Evolutionary conservation across 2,329 filamentous ascomycete species (phyloP), one percentile per base, ranked within the genome.

Genomic region (Ceratocystis colombiana): DNA sequence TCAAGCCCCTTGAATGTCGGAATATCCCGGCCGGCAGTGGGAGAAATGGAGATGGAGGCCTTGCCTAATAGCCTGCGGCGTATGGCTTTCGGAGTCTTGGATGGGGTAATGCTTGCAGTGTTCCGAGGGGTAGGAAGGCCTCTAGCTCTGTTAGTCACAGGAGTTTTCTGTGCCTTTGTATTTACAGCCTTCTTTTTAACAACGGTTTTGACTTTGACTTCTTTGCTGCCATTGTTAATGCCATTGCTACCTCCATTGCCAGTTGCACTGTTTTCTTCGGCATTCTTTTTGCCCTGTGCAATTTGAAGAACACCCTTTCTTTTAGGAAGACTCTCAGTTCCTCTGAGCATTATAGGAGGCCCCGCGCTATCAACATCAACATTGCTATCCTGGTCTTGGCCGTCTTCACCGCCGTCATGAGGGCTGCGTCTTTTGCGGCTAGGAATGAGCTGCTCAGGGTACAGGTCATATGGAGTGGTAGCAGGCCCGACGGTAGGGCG

Each of bases 391-490:
- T 48, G 37, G 2, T 48, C 20, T 17, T 37, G 37, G 20, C 15
- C 22, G 12, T 50, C 41, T 15, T 33, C 61, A 41, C 41, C 28
- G 7, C 45, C 28, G 28, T 61, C 48, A 5, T 25, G 7, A 12
- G 17, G 15, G 8, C 41, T 33, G 30, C 41, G 50, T 20, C 53
- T 25, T 41, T 65, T 68, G 41, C 55, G 41, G 15, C 41, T 30
- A 15, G 55, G 28, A 22, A 61, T 48, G 25, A 65, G 53, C 53
- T 41, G 37, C 37, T 64, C 44, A 25, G 64, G 64, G 50, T 67
- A 69, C 46, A 66, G 17, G 37, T 63, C 67, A 45, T 59, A 67
- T 10, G 68, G 68, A 12, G 68, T 69, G 20, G 20, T n/a, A 5
- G 46, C 55, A 28, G 46, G 48, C 10, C 10, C 28, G 12, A 5